Percentiles rank a stretch among this genome's conserved stretches.
Conservation (phyloP, 768 basidiomycete species). For the Naematelia aurantialba region DNA sequence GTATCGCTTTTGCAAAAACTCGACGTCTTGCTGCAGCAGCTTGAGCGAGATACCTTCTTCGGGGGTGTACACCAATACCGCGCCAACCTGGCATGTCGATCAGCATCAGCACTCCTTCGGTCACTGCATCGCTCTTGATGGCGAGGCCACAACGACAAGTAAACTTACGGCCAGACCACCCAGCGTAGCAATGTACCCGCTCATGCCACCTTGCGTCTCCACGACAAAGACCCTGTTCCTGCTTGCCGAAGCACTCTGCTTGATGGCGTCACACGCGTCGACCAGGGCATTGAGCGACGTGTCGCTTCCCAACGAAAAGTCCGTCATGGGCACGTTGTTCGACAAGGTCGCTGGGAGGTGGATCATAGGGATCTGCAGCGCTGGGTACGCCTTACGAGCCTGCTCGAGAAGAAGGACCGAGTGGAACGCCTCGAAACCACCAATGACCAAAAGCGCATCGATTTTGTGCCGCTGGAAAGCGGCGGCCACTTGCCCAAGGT, state of each 20-base stretch:
- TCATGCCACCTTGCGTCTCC: constrained; percentile 95
- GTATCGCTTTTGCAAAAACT: constrained; percentile 82
- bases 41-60: constrained; percentile 84
- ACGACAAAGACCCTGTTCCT: constrained; percentile 95
- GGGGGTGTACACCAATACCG: constrained; percentile 88
- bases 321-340: constrained; percentile 97
- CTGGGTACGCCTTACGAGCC: constrained; percentile 75
- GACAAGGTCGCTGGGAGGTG: constrained; percentile 95
- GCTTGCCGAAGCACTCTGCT: constrained; percentile 95
- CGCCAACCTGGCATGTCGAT: constrained; percentile 64
- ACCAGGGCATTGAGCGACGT: constrained; percentile 97
- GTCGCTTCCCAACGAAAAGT: constrained; percentile 91
- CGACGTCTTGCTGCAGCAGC: constrained; percentile 74
- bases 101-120: not conserved
- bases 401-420: constrained; percentile 73
- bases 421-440: constrained; percentile 92
- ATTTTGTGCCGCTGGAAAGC: constrained; percentile 83
- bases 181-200: constrained; percentile 91
- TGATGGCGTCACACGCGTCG: constrained; percentile 96
- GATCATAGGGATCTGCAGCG: constrained; percentile 91
- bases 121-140: not conserved
- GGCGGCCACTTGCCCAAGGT: constrained; percentile 82
- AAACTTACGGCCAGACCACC: constrained; percentile 86
- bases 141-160: too few relatives aligned
- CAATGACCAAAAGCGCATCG: constrained; percentile 79